Conservation (phyloP, 1,284 basidiomycete species). For the Microbotryum scabiosae region DNA sequence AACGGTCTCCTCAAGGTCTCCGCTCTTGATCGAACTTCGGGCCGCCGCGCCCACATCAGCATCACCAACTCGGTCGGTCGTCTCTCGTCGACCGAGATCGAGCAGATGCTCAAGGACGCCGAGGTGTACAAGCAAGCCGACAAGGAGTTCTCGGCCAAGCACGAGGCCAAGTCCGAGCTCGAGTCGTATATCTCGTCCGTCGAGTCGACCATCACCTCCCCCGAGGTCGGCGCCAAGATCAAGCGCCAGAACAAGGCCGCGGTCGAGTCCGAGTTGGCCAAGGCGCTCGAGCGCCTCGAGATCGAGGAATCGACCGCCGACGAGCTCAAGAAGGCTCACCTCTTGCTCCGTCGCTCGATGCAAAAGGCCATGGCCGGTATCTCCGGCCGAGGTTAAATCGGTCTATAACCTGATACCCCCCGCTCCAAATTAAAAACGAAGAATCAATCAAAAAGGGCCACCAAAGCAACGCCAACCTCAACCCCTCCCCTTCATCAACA, state of each 20-base stretch:
- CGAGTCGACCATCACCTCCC: constrained; percentile 82
- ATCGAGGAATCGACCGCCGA: constrained; percentile 85
- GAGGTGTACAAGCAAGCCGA: constrained; percentile 93
- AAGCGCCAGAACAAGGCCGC: constrained; percentile 88
- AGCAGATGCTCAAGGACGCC: constrained; percentile 95
- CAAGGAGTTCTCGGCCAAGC: constrained; percentile 91
- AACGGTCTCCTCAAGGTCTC: constrained; percentile 95
- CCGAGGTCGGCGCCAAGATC: constrained; percentile 92
- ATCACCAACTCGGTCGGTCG: constrained; percentile 92
- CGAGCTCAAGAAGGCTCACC: constrained; percentile 85
- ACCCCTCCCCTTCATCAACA: too few species aligned
- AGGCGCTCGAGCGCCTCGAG: constrained; percentile 92
- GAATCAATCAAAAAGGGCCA: too few species aligned
- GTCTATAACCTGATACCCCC: too few species aligned
- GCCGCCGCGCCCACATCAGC: constrained; percentile 85
- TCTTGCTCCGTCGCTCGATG: constrained; percentile 84
- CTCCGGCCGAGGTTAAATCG: neutral
- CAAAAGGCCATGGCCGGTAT: constrained; percentile 57
- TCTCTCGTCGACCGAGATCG: constrained; percentile 86
- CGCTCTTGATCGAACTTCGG: constrained; percentile 85
- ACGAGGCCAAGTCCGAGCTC: constrained; percentile 92
- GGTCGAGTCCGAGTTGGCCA: constrained; percentile 90
- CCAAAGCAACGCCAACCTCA: too few species aligned
- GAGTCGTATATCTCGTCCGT: constrained; percentile 93
- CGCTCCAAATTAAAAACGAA: too few species aligned